Percentiles rank a stretch among this genome's conserved stretches.
These are phyloP conservation scores for Colletotrichum eremochloae DNA, from an alignment of 2,329 filamentous ascomycete genomes.

Conservation along the genomic window DNA sequence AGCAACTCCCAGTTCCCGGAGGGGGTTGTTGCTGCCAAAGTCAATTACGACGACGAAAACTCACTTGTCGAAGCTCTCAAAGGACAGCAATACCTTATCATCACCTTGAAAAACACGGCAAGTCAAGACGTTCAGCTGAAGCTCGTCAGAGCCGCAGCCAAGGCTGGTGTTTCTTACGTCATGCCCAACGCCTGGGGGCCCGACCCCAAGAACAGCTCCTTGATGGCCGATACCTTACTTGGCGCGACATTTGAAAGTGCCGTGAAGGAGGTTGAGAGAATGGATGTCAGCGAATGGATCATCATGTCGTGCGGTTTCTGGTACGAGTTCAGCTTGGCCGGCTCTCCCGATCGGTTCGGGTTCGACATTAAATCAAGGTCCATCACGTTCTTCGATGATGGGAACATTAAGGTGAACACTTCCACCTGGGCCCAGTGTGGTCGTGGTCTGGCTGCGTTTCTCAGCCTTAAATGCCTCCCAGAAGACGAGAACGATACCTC, in stretches of 20 bases:
- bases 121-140: constrained; percentile 58
- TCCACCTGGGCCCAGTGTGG: constrained; percentile 73
- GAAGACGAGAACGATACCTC: constrained; percentile 38
- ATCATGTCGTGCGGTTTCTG: constrained; percentile 61
- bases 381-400: constrained; percentile 67
- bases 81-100: constrained; percentile 67
- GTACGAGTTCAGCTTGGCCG: constrained; percentile 65
- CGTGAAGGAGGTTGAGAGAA: constrained; percentile 54
- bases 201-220: constrained; percentile 45
- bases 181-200: constrained; percentile 63
- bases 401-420: constrained; percentile 66
- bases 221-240: constrained; percentile 24
- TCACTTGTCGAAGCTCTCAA: constrained; percentile 62
- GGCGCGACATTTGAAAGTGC: constrained; percentile 39
- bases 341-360: constrained; percentile 53
- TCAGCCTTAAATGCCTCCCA: constrained; percentile 53
- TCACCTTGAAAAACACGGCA: constrained; percentile 59
- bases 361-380: constrained; percentile 61
- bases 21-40: constrained; percentile 55
- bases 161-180: constrained; percentile 64
- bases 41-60: constrained; percentile 59
- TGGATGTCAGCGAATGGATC: constrained; percentile 52
- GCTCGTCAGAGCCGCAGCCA: constrained; percentile 62
- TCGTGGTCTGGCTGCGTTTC: constrained; percentile 51
- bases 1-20: constrained; percentile 58